Base-by-base conservation (phyloP, 768 basidiomycete species). In the Auricularia auricula-judae region DNA sequence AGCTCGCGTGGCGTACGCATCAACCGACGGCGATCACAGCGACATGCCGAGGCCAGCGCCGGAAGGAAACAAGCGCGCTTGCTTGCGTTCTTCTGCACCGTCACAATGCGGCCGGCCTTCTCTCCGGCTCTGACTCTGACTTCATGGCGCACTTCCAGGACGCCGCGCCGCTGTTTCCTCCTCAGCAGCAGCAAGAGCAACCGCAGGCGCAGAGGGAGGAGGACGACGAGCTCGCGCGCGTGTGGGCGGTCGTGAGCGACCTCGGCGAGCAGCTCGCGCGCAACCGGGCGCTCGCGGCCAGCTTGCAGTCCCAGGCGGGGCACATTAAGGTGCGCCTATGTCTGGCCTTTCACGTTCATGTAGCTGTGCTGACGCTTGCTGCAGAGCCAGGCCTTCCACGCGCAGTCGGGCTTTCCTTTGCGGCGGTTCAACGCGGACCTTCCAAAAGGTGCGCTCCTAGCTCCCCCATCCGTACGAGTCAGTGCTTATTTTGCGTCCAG, bases 211-310 rank as follows among this genome's bases (percentile, higher is more conserved):
- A 51, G 47, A 0, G 18, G 2, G 47, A 21, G 18, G 44, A 42
- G 23, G 63, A 65, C 18, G 39, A 18, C 54, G 74, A 73, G 42
- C 69, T 75, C 18, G 62, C 71, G 34, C 68, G 73, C 16, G 68
- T 78, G n/a, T 78, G 77, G 77, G 63, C 63, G 23, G 70, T 78
- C 29, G 86, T 96, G 44, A 80, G 83, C 29, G 92, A 95, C 73
- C 83, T 97, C 44, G 84, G 88, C 51, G 88, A 91, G 67, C 89
- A 94, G 73, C 80, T 97, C 65, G 85, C 82, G 65, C 86, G 85
- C 68, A 97, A 96, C 73, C 81, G 89, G 33, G 81, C 81, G 39
- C 73, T 87, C 64, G 87, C 92, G 3, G 83, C 86, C 29, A 78
- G 82, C 36, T 78, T 98, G 47, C 89, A 93, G 72, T 75, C 81